These are phyloP conservation scores for Licmophora abbreviata DNA, from an alignment of 108 stramenopile species.

Conservation along the genomic window DNA sequence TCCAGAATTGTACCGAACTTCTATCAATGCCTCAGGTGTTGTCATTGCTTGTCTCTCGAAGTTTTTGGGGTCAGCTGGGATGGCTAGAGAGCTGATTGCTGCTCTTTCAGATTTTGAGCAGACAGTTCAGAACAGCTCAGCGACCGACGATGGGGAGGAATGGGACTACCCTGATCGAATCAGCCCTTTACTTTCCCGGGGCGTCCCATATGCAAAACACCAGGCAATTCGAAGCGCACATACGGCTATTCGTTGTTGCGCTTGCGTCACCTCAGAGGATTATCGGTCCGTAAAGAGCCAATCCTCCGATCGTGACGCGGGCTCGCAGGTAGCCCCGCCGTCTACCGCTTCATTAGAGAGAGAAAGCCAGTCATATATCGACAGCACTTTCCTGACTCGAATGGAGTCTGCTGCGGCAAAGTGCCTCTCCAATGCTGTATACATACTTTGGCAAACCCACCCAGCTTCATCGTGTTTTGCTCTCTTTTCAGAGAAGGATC, in stretches of 20 bases:
- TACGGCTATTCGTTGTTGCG: conserved; percentile 44
- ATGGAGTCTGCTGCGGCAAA: conserved; percentile 35
- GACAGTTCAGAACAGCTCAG: too few relatives aligned
- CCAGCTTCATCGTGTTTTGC: conserved; percentile 43
- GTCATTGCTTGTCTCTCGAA: conserved; percentile 10
- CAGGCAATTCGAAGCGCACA: conserved; percentile 55
- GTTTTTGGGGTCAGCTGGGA: conserved; percentile 57
- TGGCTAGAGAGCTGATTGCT: conserved; percentile 51
- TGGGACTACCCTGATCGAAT: conserved; percentile 5
- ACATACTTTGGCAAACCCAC: conserved; percentile 44
- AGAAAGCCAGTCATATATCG: conserved; percentile 44
- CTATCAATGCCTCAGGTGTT: conserved; percentile 7
- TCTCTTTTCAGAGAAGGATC: conserved; percentile 28
- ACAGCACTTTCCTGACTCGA: conserved; percentile 39
- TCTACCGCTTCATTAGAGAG: too few relatives aligned
- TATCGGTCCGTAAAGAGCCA: conserved; percentile 19
- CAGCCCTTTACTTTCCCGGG: conserved; percentile 35
- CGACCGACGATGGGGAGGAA: too few relatives aligned
- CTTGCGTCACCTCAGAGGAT: conserved; percentile 38
- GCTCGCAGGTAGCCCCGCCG: too few relatives aligned
- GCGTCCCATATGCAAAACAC: conserved; percentile 55
- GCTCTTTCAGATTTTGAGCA: conserved; percentile 29
- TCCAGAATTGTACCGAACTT: conserved; percentile 9
- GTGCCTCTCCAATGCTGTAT: conserved; percentile 40
- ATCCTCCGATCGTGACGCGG: conserved; percentile 7